Evolutionary conservation across 108 stramenopile genomes (phyloP).

Genomic region (Nitzschia sp.): DNA sequence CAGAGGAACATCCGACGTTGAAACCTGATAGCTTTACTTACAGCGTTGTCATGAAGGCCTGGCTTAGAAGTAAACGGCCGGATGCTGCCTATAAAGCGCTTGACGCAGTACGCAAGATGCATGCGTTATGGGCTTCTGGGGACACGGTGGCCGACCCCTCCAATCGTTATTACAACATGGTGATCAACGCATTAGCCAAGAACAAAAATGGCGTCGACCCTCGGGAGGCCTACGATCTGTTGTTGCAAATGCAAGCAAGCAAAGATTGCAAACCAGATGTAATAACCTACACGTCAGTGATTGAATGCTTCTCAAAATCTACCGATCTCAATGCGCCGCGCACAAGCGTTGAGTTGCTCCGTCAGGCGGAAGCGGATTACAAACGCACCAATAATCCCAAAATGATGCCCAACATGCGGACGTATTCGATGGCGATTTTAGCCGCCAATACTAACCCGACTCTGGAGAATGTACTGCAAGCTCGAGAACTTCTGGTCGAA

Average conservation of each 20-base stretch:
- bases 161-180: constrained; percentile 42
- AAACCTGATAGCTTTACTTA: constrained; percentile 48
- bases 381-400: constrained; percentile 26
- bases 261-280: constrained; percentile 40
- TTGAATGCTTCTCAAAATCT: constrained; percentile 47
- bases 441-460: constrained; percentile 26
- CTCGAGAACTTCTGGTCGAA: constrained; percentile 38
- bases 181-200: constrained; percentile 53
- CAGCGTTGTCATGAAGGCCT: constrained; percentile 41
- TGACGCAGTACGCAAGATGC: constrained; percentile 33
- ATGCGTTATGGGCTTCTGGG: constrained; percentile 20
- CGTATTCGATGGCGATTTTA: constrained; percentile 48
- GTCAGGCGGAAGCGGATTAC: constrained; percentile 31
- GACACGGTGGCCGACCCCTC: constrained; percentile 25
- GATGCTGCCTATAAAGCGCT: constrained; percentile 28
- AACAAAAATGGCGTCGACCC: constrained; percentile 11
- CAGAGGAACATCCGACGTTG: constrained; percentile 29
- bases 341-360: constrained; percentile 30
- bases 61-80: constrained; percentile 25
- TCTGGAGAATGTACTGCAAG: constrained; percentile 24
- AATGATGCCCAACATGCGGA: constrained; percentile 47
- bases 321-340: constrained; percentile 32
- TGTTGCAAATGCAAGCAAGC: constrained; percentile 34
- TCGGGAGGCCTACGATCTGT: constrained; percentile 20
- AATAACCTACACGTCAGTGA: constrained; percentile 48